Percentiles rank a stretch among this genome's conserved stretches.
Conservation (phyloP, 2,329 filamentous ascomycete genomes). For the Pseudocercospora macadamiae region DNA sequence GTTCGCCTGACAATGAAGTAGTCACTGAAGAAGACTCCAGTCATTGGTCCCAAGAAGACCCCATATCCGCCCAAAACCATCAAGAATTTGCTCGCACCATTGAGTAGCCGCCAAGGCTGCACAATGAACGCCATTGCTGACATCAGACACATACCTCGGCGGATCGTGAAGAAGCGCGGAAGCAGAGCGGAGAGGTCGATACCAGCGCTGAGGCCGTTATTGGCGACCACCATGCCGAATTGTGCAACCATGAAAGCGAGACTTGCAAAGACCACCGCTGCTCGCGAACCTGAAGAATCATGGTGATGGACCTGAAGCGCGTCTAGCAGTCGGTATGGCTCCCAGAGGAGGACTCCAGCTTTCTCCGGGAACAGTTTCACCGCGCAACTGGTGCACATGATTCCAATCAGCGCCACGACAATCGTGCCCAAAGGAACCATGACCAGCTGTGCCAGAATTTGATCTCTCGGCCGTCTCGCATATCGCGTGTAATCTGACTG, state of each 20-base stretch:
- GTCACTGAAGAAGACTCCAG: background rate
- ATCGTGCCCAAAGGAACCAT: slow-evolving; percentile 8
- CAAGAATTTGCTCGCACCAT: background rate
- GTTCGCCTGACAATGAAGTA: background rate
- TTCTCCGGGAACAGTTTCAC: slow-evolving; percentile 6
- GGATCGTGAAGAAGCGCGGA: background rate
- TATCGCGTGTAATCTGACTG: slow-evolving; percentile 31
- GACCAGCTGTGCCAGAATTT: slow-evolving; percentile 3
- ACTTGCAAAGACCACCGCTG: background rate
- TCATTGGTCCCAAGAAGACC: background rate
- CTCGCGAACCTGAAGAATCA: slow-evolving; percentile 1
- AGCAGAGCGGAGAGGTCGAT: background rate
- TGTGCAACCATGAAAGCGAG: background rate
- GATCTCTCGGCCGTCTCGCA: background rate
- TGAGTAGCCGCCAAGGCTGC: background rate
- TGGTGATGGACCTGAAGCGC: background rate
- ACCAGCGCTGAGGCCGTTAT: background rate
- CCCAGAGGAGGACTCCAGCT: background rate
- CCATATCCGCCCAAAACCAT: background rate
- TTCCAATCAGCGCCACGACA: slow-evolving; percentile 3
- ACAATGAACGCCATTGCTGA: background rate
- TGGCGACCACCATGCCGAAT: background rate
- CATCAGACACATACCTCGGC: background rate
- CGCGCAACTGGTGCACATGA: background rate
- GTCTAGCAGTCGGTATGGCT: slow-evolving; percentile 3